Base-by-base conservation (phyloP, 192 early-diverging fungal genomes). In the Coemansia sp. region DNA sequence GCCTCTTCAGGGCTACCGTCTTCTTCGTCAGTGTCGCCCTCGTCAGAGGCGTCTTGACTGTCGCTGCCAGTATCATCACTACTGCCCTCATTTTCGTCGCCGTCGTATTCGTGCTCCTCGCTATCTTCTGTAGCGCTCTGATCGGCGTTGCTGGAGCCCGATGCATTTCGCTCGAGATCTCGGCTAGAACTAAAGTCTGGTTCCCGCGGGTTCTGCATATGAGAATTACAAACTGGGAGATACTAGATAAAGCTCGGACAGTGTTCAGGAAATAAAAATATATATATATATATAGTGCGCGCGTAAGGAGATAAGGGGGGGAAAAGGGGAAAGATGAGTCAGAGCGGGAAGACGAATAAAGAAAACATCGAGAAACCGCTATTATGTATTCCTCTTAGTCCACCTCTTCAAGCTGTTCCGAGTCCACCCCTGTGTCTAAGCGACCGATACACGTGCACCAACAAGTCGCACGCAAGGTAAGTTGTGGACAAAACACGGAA, bases 91-190 rank as follows among this genome's bases (percentile, higher is more conserved):
- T 41, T 41, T 38, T 41, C 39, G 22, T 41, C 39, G 36, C 39
- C 36, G n/a, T 62, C 36, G 36, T 41, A 41, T 2, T 61, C 31
- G 34, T 38, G 31, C 1, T 70, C 81, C 70, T 79, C 79, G 4
- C 43, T 70, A 72, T 75, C 79, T 68, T 93, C 91, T 44, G 80
- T 50, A 24, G 87, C 79, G 29, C 89, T 73, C 64, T 88, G 87
- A 16, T 34, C 57, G 33, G 31, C 34, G 16, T 36, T 24, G 33
- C 31, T 60, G 7, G 57, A 60, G 31, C 31, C 57, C 3, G 31
- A 6, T 15, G 57, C 33, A 18, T 60, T 60, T 33, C 57, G 57
- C 29, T 60, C 57, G 16, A 60, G 29, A 36, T 60, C 57, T 34
- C 57, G 57, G 22, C 52, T 53, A 53, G 52, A 27, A 10, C 57